Conservation (phyloP, 176 grass and related monocot genomes). For the Carex pumila region DNA sequence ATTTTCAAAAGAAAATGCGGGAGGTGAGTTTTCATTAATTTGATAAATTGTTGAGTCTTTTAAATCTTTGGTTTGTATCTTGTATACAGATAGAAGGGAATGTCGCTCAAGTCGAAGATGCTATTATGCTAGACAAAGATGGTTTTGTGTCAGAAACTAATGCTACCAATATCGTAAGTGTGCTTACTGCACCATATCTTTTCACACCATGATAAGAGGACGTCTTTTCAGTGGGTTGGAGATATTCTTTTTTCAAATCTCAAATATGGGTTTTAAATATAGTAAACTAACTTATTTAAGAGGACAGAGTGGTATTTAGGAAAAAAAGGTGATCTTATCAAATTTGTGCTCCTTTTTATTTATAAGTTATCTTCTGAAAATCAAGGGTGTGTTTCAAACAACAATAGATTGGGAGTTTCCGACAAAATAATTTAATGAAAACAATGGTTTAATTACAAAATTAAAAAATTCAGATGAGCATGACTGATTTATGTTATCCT, state of each 20-base stretch:
- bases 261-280: background rate
- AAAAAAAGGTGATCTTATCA: background rate
- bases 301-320: background rate
- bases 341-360: background rate
- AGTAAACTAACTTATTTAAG: background rate
- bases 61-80: constrained; percentile 21
- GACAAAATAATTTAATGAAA: background rate
- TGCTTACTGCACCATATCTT: background rate
- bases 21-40: background rate
- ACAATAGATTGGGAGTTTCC: background rate
- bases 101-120: constrained; percentile 68
- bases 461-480: background rate
- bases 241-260: background rate
- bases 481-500: background rate
- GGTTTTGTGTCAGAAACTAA: constrained; percentile 99
- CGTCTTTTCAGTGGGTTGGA: background rate
- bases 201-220: background rate
- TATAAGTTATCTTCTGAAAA: background rate
- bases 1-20: background rate
- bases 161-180: constrained; percentile 90
- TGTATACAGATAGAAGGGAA: constrained; percentile 88
- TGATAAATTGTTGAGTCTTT: background rate
- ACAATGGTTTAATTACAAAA: background rate
- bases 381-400: background rate
- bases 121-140: constrained; percentile 98